phyloP scores from a whole-genome alignment of 2,329 filamentous ascomycete genomes.

The Tolypocladium cylindrosporum region DNA sequence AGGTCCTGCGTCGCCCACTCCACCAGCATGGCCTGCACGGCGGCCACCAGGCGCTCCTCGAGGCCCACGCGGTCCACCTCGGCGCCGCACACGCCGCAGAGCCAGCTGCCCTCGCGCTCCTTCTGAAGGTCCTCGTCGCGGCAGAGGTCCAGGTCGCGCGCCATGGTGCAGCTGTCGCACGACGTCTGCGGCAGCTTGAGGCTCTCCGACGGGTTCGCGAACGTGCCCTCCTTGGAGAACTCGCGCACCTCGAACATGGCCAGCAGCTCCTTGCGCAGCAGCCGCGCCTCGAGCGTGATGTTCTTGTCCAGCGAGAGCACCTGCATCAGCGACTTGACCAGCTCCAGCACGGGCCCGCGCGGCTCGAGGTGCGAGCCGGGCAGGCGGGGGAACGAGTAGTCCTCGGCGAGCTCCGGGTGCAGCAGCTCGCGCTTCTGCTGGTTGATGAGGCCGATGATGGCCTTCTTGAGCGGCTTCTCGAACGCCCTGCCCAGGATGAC shows the following conservation, averaged over 20 bases:
- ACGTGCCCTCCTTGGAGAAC: slow-evolving; percentile 80
- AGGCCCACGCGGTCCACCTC: slow-evolving; percentile 71
- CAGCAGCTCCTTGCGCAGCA: slow-evolving; percentile 82
- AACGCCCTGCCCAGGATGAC: slow-evolving; percentile 72
- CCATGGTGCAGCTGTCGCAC: slow-evolving; percentile 84
- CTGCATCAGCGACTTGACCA: slow-evolving; percentile 90
- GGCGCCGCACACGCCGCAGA: slow-evolving; percentile 64
- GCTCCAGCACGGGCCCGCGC: slow-evolving; percentile 69
- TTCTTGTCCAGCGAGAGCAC: slow-evolving; percentile 85
- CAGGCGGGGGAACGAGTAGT: slow-evolving; percentile 77
- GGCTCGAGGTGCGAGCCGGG: slow-evolving; percentile 53
- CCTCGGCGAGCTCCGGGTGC: slow-evolving; percentile 75
- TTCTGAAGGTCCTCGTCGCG: slow-evolving; percentile 70
- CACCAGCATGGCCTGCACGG: slow-evolving; percentile 64
- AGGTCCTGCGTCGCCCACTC: slow-evolving; percentile 87
- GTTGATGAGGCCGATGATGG: slow-evolving; percentile 70
- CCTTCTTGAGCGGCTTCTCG: slow-evolving; percentile 82
- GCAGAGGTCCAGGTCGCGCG: slow-evolving; percentile 84
- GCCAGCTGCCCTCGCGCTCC: slow-evolving; percentile 47
- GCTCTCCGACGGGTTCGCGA: slow-evolving; percentile 72
- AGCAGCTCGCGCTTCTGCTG: slow-evolving; percentile 82
- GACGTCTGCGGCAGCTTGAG: slow-evolving; percentile 67
- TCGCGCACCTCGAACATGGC: slow-evolving; percentile 89
- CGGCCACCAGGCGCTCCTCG: slow-evolving; percentile 71
- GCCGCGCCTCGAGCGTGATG: slow-evolving; percentile 76